Base-by-base conservation (phyloP, 768 basidiomycete genomes). In the Galerina marginata region DNA sequence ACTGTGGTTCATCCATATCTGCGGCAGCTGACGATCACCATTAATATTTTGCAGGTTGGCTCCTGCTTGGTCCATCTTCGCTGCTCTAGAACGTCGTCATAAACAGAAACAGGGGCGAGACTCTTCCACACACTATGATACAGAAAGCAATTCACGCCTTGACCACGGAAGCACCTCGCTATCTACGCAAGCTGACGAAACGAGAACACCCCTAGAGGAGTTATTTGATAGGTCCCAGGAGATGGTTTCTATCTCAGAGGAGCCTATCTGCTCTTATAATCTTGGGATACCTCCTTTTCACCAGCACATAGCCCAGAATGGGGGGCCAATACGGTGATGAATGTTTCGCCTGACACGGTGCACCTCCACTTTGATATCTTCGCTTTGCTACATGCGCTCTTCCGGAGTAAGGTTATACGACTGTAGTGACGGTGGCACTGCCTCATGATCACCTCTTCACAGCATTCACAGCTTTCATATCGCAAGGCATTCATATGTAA, bases 51-150 rank as follows among this genome's bases (percentile, higher is more conserved):
- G 15, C 20, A 66, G 65, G 45, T 46, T 66, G 46, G 59, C 62
- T 14, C 65, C 65, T 3, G 56, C 65, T 3, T 66, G 65, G 65
- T 48, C 65, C 2, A 66, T 63, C 37, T 39, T 60, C 37, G 58
- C 58, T 33, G 65, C 61, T 9, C 14, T 66, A 29, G 56, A 54
- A 45, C 44, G 37, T 42, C 58, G 52, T n/a, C 44, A 43, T 11
- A 51, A 16, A 43, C 47, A 44, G 2, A 55, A n/a, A 50, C 36
- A 36, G 37, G 42, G 16, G 47, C 44, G 26, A 11, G 20, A 4
- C 14, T 25, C 45, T 26, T 14, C 20, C n/a, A 40, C n/a, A 25
- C 23, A 42, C 40, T 6, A 52, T n/a, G 51, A 54, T 29, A 10
- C 39, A 39, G 58, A 59, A 54, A 47, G 29, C n/a, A 40, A 47